Evolutionary conservation across 2,329 filamentous ascomycete genomes (phyloP).

Genomic region (Nothophaeocryptopus gaeumannii): DNA sequence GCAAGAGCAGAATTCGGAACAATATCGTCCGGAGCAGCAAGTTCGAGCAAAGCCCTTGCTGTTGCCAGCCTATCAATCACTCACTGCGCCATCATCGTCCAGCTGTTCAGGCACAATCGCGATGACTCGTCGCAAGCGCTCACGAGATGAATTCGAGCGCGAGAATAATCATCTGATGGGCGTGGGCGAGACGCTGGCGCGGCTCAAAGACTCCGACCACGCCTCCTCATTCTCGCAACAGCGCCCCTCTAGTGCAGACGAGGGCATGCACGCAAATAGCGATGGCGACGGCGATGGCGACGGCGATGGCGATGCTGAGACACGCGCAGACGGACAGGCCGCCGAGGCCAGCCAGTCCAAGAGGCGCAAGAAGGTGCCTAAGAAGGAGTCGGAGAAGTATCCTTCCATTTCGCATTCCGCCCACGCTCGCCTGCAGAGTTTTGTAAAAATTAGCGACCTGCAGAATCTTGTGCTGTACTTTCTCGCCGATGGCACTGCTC

Average conservation of each 20-base stretch:
- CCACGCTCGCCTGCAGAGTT: slow-evolving; percentile 53
- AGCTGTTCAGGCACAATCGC: no score
- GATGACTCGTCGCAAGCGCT: slow-evolving; percentile 30
- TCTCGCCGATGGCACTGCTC: slow-evolving; percentile 59
- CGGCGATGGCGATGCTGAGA: slow-evolving; percentile 12
- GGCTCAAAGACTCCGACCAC: slow-evolving; percentile 17
- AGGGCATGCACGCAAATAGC: background rate
- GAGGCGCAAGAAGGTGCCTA: slow-evolving; percentile 26
- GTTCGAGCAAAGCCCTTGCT: no score
- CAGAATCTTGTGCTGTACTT: slow-evolving; percentile 60
- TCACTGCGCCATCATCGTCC: no score
- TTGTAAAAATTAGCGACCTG: slow-evolving; percentile 57
- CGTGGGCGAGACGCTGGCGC: slow-evolving; percentile 29
- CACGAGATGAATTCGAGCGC: slow-evolving; percentile 27
- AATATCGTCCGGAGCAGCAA: no score
- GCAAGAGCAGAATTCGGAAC: no score
- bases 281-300: slow-evolving; percentile 12
- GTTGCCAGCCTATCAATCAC: no score
- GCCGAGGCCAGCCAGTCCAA: slow-evolving; percentile 25
- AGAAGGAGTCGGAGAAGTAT: slow-evolving; percentile 44
- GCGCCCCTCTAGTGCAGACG: no score
- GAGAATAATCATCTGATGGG: slow-evolving; percentile 22
- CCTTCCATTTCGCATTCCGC: slow-evolving; percentile 53
- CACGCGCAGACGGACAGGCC: slow-evolving; percentile 23
- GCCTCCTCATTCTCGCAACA: background rate